Evolutionary conservation across 257 asterid genomes (phyloP).

Genomic region (Orobanche coerulescens): DNA sequence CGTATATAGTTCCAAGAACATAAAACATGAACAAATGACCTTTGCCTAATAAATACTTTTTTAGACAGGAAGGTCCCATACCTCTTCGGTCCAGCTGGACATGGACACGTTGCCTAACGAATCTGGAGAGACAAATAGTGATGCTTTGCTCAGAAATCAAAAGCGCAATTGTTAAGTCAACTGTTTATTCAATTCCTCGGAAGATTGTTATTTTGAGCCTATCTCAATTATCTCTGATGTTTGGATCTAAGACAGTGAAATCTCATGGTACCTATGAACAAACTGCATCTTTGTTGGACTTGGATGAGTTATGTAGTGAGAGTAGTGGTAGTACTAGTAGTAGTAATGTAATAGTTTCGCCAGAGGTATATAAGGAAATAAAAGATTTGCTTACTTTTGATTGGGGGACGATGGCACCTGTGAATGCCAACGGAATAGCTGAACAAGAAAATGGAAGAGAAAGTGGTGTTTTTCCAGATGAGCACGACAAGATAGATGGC

Average conservation of each 20-base stretch:
- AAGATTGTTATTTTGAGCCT: conserved; percentile 31
- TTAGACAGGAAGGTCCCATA: conserved; percentile 74
- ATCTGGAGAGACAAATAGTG: conserved; percentile 66
- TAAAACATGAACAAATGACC: neutral
- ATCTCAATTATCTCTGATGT: conserved; percentile 49
- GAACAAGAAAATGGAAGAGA: conserved; percentile 25
- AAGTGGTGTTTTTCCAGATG: conserved; percentile 8
- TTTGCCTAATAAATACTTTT: conserved; percentile 37
- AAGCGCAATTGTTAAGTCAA: conserved; percentile 74
- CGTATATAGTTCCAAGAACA: neutral
- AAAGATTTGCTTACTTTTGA: conserved; percentile 56
- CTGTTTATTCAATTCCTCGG: conserved; percentile 21
- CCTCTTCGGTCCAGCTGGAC: conserved; percentile 45
- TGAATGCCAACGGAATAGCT: conserved; percentile 8
- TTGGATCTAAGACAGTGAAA: conserved; percentile 34
- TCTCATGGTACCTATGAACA: conserved; percentile 23
- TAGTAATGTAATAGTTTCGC: conserved; percentile 19
- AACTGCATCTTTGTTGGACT: conserved; percentile 41
- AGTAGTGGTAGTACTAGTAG: conserved; percentile 6
- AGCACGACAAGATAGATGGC: conserved; percentile 32
- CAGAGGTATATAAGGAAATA: conserved; percentile 24
- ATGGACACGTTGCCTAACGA: conserved; percentile 75
- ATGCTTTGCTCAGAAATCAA: conserved; percentile 63
- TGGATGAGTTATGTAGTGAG: conserved; percentile 22
- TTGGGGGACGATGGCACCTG: conserved; percentile 26